A percentile compares a stretch with the other conserved stretches of the same genome.
Evolutionary conservation across 306 rosid species (phyloP).

Genomic region (Malus sylvestris): DNA sequence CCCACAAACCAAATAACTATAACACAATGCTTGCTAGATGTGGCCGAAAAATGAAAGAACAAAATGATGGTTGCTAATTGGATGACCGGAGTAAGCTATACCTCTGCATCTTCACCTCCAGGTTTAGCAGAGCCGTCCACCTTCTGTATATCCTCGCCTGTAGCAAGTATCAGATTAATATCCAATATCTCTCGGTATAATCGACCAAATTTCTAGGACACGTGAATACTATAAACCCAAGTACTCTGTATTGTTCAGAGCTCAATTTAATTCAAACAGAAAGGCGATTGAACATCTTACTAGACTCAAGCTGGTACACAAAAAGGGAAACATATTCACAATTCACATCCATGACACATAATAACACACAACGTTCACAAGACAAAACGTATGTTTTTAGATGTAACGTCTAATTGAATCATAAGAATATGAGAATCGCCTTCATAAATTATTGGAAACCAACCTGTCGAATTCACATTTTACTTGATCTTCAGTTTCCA

Average conservation of each 20-base stretch:
- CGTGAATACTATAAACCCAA: neutral
- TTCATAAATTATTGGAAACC: too few species aligned
- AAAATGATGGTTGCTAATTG: neutral
- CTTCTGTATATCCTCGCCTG: slow-evolving; percentile 46
- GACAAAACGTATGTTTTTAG: too few species aligned
- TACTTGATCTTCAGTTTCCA: too few species aligned
- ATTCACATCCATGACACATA: neutral
- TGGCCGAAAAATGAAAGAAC: neutral
- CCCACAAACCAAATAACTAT: neutral
- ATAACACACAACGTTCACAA: neutral
- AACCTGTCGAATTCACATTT: too few species aligned
- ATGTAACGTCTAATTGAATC: too few species aligned
- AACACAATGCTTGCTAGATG: neutral
- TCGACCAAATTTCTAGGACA: too few species aligned
- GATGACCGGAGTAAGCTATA: slow-evolving; percentile 11
- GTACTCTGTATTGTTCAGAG: neutral
- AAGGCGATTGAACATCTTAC: neutral
- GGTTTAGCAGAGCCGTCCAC: slow-evolving; percentile 28
- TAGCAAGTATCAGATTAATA: neutral
- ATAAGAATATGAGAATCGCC: too few species aligned
- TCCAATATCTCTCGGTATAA: neutral
- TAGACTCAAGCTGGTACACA: neutral
- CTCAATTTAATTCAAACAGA: neutral
- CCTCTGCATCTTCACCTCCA: slow-evolving; percentile 48
- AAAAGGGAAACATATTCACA: neutral